These are phyloP conservation scores for Hydnum rufescens DNA, from an alignment of 768 basidiomycete genomes.

Conservation along the genomic window DNA sequence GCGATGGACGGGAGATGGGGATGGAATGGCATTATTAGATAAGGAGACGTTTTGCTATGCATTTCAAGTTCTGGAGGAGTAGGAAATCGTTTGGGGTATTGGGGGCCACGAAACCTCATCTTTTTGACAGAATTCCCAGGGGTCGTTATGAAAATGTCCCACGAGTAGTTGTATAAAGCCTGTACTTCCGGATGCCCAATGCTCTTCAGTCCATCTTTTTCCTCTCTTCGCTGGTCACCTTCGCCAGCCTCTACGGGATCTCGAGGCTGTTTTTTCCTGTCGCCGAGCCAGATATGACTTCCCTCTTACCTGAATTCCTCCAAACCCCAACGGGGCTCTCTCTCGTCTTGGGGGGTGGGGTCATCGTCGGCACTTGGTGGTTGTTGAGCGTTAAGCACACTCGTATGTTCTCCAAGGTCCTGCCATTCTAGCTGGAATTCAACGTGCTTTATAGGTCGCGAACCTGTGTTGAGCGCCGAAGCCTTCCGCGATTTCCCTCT, in stretches of 20 bases:
- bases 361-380: slow-evolving; percentile 1
- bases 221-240: background rate
- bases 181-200: background rate
- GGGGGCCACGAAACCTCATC: no score
- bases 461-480: slow-evolving; percentile 51
- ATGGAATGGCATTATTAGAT: slow-evolving; percentile 54
- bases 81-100: background rate
- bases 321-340: slow-evolving; percentile 17
- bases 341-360: slow-evolving; percentile 6
- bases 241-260: background rate
- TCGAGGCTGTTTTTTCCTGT: background rate
- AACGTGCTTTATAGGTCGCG: slow-evolving; percentile 27
- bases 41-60: slow-evolving; percentile 71
- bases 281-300: background rate
- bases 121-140: no score
- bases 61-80: slow-evolving; percentile 47
- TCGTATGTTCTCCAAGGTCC: background rate
- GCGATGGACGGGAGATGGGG: slow-evolving; percentile 74
- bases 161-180: background rate
- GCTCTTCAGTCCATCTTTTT: background rate
- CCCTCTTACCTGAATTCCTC: background rate
- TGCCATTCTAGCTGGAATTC: background rate
- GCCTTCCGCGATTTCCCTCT: slow-evolving; percentile 73
- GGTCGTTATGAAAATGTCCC: background rate
- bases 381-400: slow-evolving; percentile 6